Conservation (phyloP, 1,284 basidiomycete genomes). For the Athelia psychrophila region DNA sequence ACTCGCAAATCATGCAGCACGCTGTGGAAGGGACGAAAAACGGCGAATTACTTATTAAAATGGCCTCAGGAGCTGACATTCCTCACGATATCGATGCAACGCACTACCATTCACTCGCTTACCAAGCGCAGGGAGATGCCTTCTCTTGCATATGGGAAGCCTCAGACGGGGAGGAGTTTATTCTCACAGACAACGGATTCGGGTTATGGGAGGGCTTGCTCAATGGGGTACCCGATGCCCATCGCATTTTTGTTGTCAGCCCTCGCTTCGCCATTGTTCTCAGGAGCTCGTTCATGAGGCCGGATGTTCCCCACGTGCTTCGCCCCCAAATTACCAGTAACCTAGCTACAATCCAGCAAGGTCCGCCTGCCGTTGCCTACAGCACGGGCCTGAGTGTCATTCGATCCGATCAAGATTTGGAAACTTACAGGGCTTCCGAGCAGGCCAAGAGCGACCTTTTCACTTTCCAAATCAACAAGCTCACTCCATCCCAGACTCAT, state of each 20-base stretch:
- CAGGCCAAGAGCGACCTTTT: constrained; percentile 16
- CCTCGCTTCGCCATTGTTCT: constrained; percentile 14
- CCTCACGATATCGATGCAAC: constrained; percentile 17
- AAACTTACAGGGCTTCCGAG: constrained; percentile 4
- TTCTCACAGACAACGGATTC: constrained; percentile 21
- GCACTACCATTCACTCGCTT: constrained; percentile 18
- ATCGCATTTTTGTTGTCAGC: constrained; percentile 23
- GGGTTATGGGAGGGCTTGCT: constrained; percentile 25
- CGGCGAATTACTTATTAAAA: no score
- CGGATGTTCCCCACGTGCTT: constrained; percentile 3
- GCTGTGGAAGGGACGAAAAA: no score
- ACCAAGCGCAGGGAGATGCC: constrained; percentile 10
- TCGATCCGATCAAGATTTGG: neutral
- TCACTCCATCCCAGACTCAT: constrained; percentile 19
- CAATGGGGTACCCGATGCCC: constrained; percentile 7
- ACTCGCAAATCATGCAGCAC: constrained; percentile 21
- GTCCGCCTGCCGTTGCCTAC: neutral
- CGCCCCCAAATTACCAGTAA: neutral
- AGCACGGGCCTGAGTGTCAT: neutral
- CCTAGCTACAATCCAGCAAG: constrained; percentile 9
- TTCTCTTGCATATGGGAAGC: constrained; percentile 25
- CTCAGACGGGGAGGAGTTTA: constrained; percentile 21
- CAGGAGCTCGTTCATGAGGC: constrained; percentile 7
- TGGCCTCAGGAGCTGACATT: constrained; percentile 14
- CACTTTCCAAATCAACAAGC: constrained; percentile 18